A percentile compares a stretch with the other conserved stretches of the same genome.
These are phyloP conservation scores for Euphorbia pulcherrima DNA, from an alignment of 345 rosid species.

Conservation along the genomic window DNA sequence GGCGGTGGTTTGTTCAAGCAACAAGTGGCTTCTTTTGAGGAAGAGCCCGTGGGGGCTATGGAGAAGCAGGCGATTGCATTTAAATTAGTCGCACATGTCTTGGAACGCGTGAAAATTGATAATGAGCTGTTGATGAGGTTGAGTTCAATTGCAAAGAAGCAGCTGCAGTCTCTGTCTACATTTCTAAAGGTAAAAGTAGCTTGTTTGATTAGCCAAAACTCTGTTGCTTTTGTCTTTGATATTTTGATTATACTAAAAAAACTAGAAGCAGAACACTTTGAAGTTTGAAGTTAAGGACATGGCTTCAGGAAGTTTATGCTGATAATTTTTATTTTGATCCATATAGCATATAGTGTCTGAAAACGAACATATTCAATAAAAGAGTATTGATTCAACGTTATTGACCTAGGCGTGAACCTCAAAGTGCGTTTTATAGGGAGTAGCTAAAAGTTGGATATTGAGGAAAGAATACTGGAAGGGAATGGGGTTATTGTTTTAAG, in stretches of 20 bases:
- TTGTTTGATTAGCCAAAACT: not conserved
- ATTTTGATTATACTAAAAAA: not conserved
- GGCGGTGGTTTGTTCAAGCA: slow-evolving; percentile 46
- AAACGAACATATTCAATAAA: not conserved
- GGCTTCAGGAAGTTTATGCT: not conserved
- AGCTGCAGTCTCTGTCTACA: slow-evolving; percentile 81
- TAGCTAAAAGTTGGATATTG: slow-evolving; percentile 19
- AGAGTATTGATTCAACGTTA: not conserved
- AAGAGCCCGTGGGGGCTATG: slow-evolving; percentile 75
- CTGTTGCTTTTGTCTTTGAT: not conserved
- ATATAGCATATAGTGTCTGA: not conserved
- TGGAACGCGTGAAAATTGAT: slow-evolving; percentile 64
- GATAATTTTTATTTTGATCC: slow-evolving; percentile 1
- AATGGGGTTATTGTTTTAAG: not conserved
- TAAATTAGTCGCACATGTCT: slow-evolving; percentile 69
- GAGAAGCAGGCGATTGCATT: slow-evolving; percentile 89
- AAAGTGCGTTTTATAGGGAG: not conserved
- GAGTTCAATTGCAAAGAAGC: slow-evolving; percentile 68
- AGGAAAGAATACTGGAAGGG: not conserved
- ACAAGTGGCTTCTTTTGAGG: slow-evolving; percentile 72
- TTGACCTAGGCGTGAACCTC: not conserved
- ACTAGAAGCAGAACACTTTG: not conserved
- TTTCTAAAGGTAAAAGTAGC: slow-evolving; percentile 71
- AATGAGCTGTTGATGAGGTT: slow-evolving; percentile 73
- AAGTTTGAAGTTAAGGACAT: not conserved